phyloP scores from a whole-genome alignment of 345 rosid genomes.

The Salix exigua region DNA sequence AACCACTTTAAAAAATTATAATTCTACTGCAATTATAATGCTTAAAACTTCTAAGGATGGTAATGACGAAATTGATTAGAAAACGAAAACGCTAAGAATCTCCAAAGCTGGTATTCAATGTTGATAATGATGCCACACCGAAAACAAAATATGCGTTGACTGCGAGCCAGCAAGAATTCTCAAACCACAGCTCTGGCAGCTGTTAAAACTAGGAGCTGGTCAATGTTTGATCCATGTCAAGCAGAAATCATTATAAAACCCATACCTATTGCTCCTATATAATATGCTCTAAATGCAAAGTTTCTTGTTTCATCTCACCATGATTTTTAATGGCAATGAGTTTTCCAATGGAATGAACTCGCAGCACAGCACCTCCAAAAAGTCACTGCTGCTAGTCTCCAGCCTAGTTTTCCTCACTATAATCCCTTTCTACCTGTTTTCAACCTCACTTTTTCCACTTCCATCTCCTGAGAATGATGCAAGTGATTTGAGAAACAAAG shows the following conservation, averaged over 20 bases:
- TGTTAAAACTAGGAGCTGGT: background rate
- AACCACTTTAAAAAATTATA: no score
- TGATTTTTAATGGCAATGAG: constrained; percentile 8
- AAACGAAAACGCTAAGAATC: background rate
- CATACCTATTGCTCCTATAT: background rate
- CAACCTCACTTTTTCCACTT: constrained; percentile 8
- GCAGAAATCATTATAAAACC: background rate
- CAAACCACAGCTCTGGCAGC: background rate
- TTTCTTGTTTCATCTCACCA: constrained; percentile 6
- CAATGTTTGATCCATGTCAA: background rate
- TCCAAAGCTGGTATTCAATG: background rate
- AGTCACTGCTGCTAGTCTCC: constrained; percentile 4
- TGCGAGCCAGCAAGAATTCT: background rate
- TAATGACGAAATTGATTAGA: background rate
- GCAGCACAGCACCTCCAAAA: background rate
- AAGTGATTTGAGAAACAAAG: background rate
- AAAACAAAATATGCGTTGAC: background rate
- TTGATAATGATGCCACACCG: background rate
- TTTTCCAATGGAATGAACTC: constrained; percentile 2
- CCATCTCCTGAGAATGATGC: background rate
- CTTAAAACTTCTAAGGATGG: background rate
- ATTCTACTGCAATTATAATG: background rate
- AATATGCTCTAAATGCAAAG: background rate
- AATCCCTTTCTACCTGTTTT: constrained; percentile 14
- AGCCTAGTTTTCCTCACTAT: constrained; percentile 7